phyloP scores from a whole-genome alignment of 441 rosid species.

The Mallotus repandus region DNA sequence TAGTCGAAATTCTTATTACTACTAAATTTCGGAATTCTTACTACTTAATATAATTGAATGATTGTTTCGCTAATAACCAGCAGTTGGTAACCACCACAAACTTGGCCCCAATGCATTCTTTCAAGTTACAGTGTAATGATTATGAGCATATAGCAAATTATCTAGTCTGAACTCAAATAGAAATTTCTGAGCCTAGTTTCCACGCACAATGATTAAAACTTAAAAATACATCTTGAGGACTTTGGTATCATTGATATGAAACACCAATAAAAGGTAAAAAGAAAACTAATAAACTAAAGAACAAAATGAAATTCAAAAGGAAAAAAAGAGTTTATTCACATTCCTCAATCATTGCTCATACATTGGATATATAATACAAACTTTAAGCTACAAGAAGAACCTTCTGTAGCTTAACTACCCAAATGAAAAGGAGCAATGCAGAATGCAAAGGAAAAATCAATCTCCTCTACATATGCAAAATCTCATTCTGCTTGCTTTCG shows the following conservation, averaged over 20 bases:
- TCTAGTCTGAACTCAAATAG: too few species aligned
- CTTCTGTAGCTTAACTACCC: slow-evolving; percentile 15
- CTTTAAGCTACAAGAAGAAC: slow-evolving; percentile 23
- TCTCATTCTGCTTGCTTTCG: slow-evolving; percentile 11
- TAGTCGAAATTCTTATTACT: too few species aligned
- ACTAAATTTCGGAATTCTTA: too few species aligned
- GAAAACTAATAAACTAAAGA: not conserved
- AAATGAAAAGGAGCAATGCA: slow-evolving; percentile 11
- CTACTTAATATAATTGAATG: too few species aligned
- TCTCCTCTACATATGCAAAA: slow-evolving; percentile 22
- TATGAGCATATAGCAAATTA: too few species aligned
- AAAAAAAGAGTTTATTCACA: slow-evolving; percentile 31
- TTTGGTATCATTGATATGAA: too few species aligned
- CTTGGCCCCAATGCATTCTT: not conserved
- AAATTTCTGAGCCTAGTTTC: too few species aligned
- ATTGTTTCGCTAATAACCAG: too few species aligned
- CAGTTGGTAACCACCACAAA: not conserved
- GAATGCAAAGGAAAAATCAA: slow-evolving; percentile 6
- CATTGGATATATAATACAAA: slow-evolving; percentile 27
- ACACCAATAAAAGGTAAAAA: too few species aligned
- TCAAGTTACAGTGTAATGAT: not conserved
- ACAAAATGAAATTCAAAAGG: not conserved
- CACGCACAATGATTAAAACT: too few species aligned
- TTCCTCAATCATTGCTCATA: slow-evolving; percentile 32
- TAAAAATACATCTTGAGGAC: too few species aligned